Percentiles rank a stretch among this genome's conserved stretches.
These are phyloP conservation scores for Pseudopyricularia javanii DNA, from an alignment of 2,329 filamentous ascomycete genomes.

Conservation along the genomic window DNA sequence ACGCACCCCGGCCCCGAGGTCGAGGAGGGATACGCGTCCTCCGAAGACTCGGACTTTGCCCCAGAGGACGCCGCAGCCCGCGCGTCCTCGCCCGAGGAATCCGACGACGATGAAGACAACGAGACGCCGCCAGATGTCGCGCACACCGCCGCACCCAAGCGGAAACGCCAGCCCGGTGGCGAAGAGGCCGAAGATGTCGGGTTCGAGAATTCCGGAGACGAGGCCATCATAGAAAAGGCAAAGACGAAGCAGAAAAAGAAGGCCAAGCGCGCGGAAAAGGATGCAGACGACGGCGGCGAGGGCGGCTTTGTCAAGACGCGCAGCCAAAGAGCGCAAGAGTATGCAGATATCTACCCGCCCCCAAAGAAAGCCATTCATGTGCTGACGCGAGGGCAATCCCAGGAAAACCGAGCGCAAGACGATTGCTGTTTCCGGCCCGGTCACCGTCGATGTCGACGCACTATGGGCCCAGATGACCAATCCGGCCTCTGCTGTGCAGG, in stretches of 20 bases:
- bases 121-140: constrained; percentile 8
- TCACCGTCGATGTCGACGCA: constrained; percentile 60
- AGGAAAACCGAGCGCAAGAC: constrained; percentile 47
- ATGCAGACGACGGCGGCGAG: constrained; percentile 29
- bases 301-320: constrained; percentile 61
- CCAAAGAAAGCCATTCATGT: too few species aligned
- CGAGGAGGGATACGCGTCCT: constrained; percentile 51
- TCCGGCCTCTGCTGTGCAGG: background rate
- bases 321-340: constrained; percentile 55
- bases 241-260: constrained; percentile 41
- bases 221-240: constrained; percentile 52
- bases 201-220: constrained; percentile 61
- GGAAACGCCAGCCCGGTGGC: constrained; percentile 17
- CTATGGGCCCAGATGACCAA: constrained; percentile 55
- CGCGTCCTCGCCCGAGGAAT: constrained; percentile 30
- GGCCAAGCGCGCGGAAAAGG: constrained; percentile 26
- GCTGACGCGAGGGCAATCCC: background rate
- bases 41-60: constrained; percentile 63
- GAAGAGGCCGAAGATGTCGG: constrained; percentile 31
- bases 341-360: constrained; percentile 13
- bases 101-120: constrained; percentile 33
- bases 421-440: constrained; percentile 38
- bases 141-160: constrained; percentile 14
- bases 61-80: constrained; percentile 34
- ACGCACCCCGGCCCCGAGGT: constrained; percentile 32